Evolutionary conservation across 2,329 filamentous ascomycete genomes (phyloP), one percentile per base, ranked within the genome.

Genomic region (Rutstroemia sp.): DNA sequence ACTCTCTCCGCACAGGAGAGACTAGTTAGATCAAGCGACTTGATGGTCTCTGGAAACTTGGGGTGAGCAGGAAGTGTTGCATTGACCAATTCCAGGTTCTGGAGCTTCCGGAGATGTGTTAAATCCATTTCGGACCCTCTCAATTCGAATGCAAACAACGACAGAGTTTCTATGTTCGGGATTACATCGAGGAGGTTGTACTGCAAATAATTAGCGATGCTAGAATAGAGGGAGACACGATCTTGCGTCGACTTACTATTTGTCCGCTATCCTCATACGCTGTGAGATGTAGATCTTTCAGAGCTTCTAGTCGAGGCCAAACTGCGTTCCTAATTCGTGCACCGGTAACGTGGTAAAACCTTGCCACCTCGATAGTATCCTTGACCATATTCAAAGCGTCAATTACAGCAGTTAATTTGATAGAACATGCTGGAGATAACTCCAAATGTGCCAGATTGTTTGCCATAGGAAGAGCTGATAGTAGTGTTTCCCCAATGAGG

Each of bases 401-500:
- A 9, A 62, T 50, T 5, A 60, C 54, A 40, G 58, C 19, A 19
- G 21, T 39, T 10, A 61, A 50, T 38, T 52, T 56, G 7, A 68
- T 62, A n/a, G 61, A 44, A 23, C 56, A 63, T 36, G 42, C 56
- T 16, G 34, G 23, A 5, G 55, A 57, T 5, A 66, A 49, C n/a
- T 48, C 39, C 0, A 70, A 23, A 3, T 44, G 60, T 40, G 62
- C 48, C 17, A 70, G 25, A 17, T 49, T 59, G 36, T 63, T 60
- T 9, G 64, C 60, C 12, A 48, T 39, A 2, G 61, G 58, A 8
- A 68, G 47, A 7, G 64, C 58, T 19, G 57, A 49, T 5, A 52
- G 56, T 23, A 69, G 58, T 6, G 65, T 60, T 16, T 64, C 59
- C 7, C 66, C 67, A 58, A 69, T 61, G 23, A 57, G 10, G 1